A percentile compares a stretch with the other conserved stretches of the same genome.
These are phyloP conservation scores for Cymodocea nodosa DNA, from an alignment of 116 monocot genomes.

Conservation along the genomic window DNA sequence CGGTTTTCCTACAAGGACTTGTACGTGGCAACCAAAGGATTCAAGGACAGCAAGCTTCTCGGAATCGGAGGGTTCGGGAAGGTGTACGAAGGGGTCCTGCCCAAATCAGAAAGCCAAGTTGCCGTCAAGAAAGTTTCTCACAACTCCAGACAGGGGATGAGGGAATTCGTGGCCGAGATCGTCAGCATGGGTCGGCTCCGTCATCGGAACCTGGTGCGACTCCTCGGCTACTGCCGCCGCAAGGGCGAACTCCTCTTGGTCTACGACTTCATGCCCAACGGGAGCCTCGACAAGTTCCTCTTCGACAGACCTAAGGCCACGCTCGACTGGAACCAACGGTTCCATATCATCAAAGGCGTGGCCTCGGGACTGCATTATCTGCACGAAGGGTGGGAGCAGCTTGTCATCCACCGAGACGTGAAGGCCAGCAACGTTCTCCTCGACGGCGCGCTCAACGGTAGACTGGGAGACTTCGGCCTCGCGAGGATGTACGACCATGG, in stretches of 20 bases:
- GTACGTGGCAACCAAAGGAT: constrained; percentile 28
- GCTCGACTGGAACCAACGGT: constrained; percentile 26
- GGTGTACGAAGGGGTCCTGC: constrained; percentile 36
- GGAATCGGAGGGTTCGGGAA: constrained; percentile 40
- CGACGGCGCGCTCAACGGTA: constrained; percentile 5
- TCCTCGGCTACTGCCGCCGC: constrained; percentile 44
- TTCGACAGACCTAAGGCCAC: constrained; percentile 1
- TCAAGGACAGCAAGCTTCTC: constrained; percentile 22
- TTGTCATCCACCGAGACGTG: constrained; percentile 26
- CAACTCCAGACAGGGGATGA: constrained; percentile 15
- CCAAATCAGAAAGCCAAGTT: constrained; percentile 7
- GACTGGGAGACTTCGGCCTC: constrained; percentile 16
- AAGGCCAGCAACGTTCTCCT: constrained; percentile 15
- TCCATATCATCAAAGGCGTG: constrained; percentile 37
- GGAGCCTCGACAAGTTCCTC: constrained; percentile 33
- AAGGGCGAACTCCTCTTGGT: constrained; percentile 25
- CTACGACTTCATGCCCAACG: constrained; percentile 28
- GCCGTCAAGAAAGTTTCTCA: constrained; percentile 20
- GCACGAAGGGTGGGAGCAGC: constrained; percentile 42
- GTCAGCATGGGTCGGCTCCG: constrained; percentile 27
- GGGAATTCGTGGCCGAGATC: constrained; percentile 24
- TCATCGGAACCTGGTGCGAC: constrained; percentile 43
- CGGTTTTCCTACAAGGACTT: constrained; percentile 31
- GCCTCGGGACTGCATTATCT: constrained; percentile 37
- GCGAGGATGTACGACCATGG: constrained; percentile 12